Base-by-base conservation (phyloP, 2,329 filamentous ascomycete genomes). In the Aureobasidium uvarum region DNA sequence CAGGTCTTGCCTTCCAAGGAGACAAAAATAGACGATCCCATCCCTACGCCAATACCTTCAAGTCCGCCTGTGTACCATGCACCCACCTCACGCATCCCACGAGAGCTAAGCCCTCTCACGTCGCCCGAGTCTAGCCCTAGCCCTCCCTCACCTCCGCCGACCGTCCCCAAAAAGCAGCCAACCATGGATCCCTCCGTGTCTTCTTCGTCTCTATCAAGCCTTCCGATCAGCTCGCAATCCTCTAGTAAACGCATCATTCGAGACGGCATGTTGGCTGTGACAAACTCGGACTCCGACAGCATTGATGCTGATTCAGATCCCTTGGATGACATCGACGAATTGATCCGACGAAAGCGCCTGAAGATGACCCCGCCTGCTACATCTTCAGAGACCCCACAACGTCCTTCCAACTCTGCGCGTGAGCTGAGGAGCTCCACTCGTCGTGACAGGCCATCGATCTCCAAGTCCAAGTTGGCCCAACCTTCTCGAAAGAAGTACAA, bases 241-340 rank as follows among this genome's bases (percentile, higher is more conserved):
- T 81, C 66, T 79, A 85, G 74, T 80, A 85, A 70, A 76, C 74
- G 78, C 18, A 66, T 85, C 14, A 78, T 88, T 64, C 89, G 79
- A 66, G 78, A 83, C 70, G 84, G 84, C 2, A 74, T 81, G 62
- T 75, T 81, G 64, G 74, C 82, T 3, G 79, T 93, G 46, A 82
- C 71, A 11, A 73, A 76, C 39, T 77, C 75, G 1, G 74, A 76
- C 58, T 74, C 75, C 1, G 75, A 72, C 41, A 72, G 71, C 20
- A 59, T 58, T 31, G 64, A 68, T 63, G 68, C 66, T 41, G 70
- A 70, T 64, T 70, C 69, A 23, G 72, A 73, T n/a, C 71, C 73
- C 33, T 68, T 76, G 11, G 71, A 71, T 20, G 75, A 77, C 51
- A 66, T 75, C 5, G 68, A 71, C 20, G 68, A 66, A 3, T 68